Conservation (phyloP, 1,284 basidiomycete species). For the Ceratobasidium sp. region DNA sequence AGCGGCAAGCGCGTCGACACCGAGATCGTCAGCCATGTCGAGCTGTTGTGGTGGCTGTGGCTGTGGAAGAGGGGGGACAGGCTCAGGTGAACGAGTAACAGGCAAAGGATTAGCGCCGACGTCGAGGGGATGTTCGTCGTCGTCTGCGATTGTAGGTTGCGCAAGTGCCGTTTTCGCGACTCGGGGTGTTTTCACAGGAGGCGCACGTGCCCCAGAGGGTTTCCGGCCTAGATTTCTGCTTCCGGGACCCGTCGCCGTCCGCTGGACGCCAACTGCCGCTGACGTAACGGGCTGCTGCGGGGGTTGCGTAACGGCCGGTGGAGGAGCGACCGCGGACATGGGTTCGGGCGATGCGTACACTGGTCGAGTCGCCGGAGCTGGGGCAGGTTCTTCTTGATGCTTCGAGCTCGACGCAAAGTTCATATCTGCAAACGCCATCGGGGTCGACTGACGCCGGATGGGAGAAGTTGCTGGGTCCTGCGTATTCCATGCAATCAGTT, state of each 20-base stretch:
- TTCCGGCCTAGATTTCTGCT: constrained; percentile 69
- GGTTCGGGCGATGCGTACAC: constrained; percentile 14
- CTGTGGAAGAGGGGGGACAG: constrained; percentile 42
- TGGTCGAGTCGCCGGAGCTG: neutral
- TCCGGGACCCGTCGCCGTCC: constrained; percentile 28
- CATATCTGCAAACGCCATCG: constrained; percentile 45
- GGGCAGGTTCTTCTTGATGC: neutral
- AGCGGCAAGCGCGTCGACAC: constrained; percentile 81
- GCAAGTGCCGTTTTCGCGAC: constrained; percentile 40
- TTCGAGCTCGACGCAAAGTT: constrained; percentile 9
- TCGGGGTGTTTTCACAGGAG: constrained; percentile 58
- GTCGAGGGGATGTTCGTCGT: constrained; percentile 44
- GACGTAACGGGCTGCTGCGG: constrained; percentile 9
- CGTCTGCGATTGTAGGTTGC: constrained; percentile 29
- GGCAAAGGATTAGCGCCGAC: constrained; percentile 23
- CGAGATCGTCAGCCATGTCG: constrained; percentile 61
- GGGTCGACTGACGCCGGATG: constrained; percentile 46
- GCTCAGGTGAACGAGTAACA: constrained; percentile 25
- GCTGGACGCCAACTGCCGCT: neutral
- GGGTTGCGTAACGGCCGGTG: neutral
- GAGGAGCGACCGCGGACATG: neutral
- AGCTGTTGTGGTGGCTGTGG: constrained; percentile 36
- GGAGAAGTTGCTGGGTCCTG: constrained; percentile 38
- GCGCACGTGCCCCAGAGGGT: constrained; percentile 90
- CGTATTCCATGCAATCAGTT: constrained; percentile 3